A percentile compares a stretch with the other conserved stretches of the same genome.
phyloP scores from a whole-genome alignment of 1,139 yeast species.

The Casaregolazyma suthepensis region DNA sequence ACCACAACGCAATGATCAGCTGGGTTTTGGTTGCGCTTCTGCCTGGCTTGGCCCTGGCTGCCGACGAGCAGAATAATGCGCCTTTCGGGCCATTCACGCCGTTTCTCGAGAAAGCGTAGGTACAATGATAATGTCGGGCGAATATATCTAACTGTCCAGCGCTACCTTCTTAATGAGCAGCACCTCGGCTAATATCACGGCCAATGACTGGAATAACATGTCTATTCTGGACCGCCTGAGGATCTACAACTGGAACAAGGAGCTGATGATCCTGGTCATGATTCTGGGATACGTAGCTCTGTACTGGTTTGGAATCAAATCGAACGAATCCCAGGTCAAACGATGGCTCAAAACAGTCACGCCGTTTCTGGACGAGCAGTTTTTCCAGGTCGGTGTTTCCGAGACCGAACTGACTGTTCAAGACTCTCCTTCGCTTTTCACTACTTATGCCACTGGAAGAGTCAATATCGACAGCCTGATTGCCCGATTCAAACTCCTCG shows the following conservation, averaged over 20 bases:
- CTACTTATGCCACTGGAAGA: conserved; percentile 88
- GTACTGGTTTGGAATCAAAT: conserved; percentile 50
- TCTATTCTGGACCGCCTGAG: conserved; percentile 32
- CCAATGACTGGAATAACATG: conserved; percentile 31
- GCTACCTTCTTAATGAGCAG: not conserved
- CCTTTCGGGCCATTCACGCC: not conserved
- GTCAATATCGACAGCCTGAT: conserved; percentile 60
- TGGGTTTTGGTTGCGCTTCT: not conserved
- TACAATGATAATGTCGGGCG: not conserved
- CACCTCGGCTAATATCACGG: conserved; percentile 10
- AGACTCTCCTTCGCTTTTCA: conserved; percentile 65
- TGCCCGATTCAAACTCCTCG: conserved; percentile 57
- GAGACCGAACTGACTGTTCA: conserved; percentile 40
- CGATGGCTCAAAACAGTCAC: conserved; percentile 44
- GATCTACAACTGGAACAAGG: conserved; percentile 71
- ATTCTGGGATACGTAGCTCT: conserved; percentile 36
- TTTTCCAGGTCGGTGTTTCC: conserved; percentile 63
- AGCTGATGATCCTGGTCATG: conserved; percentile 49
- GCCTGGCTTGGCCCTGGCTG: not conserved
- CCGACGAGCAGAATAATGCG: not conserved
- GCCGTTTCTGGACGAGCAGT: conserved; percentile 55
- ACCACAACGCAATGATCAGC: not conserved
- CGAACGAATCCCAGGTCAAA: conserved; percentile 53
- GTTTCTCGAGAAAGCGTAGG: conserved; percentile 8
- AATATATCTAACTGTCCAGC: not conserved